Evolutionary conservation across 2,329 filamentous ascomycete species (phyloP), one percentile per base, ranked within the genome.

Genomic region (Sclerotinia trifoliorum): DNA sequence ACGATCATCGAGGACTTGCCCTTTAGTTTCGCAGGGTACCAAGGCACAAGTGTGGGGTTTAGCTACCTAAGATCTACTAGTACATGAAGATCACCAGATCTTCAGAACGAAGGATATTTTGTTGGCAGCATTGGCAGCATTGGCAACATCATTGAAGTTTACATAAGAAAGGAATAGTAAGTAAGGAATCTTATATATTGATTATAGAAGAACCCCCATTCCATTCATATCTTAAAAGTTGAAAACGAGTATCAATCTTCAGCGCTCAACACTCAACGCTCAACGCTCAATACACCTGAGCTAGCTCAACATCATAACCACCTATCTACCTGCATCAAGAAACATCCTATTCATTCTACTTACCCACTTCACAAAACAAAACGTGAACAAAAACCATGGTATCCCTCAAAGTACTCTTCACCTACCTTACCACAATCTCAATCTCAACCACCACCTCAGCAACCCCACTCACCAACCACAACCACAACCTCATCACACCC

Each of bases 61-160:
- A 24, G 46, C n/a, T 7, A 35, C 17, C 17, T 17, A 6, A 35
- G 58, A 62, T 51, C 46, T 17, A 35, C 46, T 51, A 19, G 29
- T 49, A 8, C 29, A n/a, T 62, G 58, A n/a, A n/a, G n/a, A n/a
- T n/a, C n/a, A n/a, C n/a, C 11, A 35, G 58, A 51, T 62, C 46
- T 19, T 49, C 29, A 3, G 5, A 24, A 17, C 24, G 13, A 6
- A 6, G 32, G 32, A 19, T 42, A n/a, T 61, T 5, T 32, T 48
- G 21, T 32, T 46, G 58, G 1, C 19, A 15, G 21, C 7, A 5
- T n/a, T 55, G 29, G 29, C 2, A 35, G n/a, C 15, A 3, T 42
- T n/a, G n/a, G n/a, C n/a, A n/a, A n/a, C n/a, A n/a, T n/a, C 13
- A 42, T 42, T 42, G 39, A 42, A 42, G 11, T 42, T 21, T 19